Base-by-base conservation (phyloP, 768 basidiomycete genomes). In the Dioszegia aurantiaca region DNA sequence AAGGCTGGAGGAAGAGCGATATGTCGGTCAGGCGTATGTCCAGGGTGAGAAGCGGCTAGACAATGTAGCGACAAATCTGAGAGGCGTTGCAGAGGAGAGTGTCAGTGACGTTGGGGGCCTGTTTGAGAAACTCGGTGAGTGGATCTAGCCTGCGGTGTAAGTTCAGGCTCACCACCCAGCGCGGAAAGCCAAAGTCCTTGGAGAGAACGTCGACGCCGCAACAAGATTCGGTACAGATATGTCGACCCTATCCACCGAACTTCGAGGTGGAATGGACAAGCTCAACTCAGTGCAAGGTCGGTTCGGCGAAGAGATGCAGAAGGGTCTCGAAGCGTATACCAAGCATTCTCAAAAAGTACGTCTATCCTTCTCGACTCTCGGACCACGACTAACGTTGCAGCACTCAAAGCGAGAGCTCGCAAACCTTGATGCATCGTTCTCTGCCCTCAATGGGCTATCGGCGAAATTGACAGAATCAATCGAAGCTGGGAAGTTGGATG, bases 121-220 rank as follows among this genome's bases (percentile, higher is more conserved):
- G 23, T 89, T 90, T 62, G 84, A 84, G 41, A 95, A 94, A 77
- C 82, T 95, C 44, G 87, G 91, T 91, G 68, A 68, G 84, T 48
- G 23, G 24, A 5, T 36, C 30, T 26, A 42, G 37, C 16, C 21
- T 54, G 11, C 17, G 17, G 17, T 26, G 9, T 10, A 24, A 40
- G 40, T 48, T 1, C 30, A 33, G n/a, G 28, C 46, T 47, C 23
- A 46, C n/a, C 16, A 2, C 8, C 3, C 62, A 93, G 91, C 88
- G 40, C 87, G 92, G 58, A 91, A 88, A 69, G 79, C 83, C 30
- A 78, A 78, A 23, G 80, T 84, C 11, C 81, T 90, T 40, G 80
- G 78, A 30, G 78, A 83, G 8, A 94, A 93, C 66, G 78, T 84
- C 4, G 82, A 83, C 61, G 81, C 81, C 0, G 89, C 89, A 16